These are phyloP conservation scores for Monosporozyma solicola DNA, from an alignment of 805 yeast genomes.

Conservation along the genomic window DNA sequence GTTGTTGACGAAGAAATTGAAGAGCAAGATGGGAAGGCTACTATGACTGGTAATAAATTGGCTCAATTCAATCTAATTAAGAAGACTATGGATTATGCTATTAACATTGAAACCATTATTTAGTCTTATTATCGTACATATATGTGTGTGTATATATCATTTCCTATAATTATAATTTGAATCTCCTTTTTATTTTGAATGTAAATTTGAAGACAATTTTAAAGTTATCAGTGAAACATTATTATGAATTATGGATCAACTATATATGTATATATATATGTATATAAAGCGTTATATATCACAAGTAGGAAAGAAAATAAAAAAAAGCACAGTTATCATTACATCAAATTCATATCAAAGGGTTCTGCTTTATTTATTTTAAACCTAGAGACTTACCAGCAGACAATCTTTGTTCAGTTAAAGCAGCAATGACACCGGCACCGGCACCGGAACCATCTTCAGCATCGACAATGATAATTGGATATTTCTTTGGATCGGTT, in stretches of 20 bases:
- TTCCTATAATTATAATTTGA: background rate
- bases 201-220: background rate
- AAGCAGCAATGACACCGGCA: slow-evolving; percentile 95
- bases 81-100: slow-evolving; percentile 78
- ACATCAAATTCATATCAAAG: background rate
- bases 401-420: slow-evolving; percentile 68
- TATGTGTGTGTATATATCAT: background rate
- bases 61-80: slow-evolving; percentile 35
- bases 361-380: slow-evolving; percentile 1
- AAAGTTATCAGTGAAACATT: background rate
- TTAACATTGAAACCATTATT: slow-evolving; percentile 85
- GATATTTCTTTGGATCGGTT: slow-evolving; percentile 44
- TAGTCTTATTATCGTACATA: slow-evolving; percentile 24
- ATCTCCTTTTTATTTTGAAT: background rate
- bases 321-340: background rate
- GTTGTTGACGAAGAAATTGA: slow-evolving; percentile 31
- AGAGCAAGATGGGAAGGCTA: slow-evolving; percentile 9
- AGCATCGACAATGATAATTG: slow-evolving; percentile 78
- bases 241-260: background rate
- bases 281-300: background rate
- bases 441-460: slow-evolving; percentile 99
- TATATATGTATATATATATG: background rate
- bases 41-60: slow-evolving; percentile 1
- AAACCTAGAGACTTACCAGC: slow-evolving; percentile 59
- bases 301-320: background rate